Evolutionary conservation across 2,329 filamentous ascomycete genomes (phyloP).

Genomic region (Fusarium succisae): DNA sequence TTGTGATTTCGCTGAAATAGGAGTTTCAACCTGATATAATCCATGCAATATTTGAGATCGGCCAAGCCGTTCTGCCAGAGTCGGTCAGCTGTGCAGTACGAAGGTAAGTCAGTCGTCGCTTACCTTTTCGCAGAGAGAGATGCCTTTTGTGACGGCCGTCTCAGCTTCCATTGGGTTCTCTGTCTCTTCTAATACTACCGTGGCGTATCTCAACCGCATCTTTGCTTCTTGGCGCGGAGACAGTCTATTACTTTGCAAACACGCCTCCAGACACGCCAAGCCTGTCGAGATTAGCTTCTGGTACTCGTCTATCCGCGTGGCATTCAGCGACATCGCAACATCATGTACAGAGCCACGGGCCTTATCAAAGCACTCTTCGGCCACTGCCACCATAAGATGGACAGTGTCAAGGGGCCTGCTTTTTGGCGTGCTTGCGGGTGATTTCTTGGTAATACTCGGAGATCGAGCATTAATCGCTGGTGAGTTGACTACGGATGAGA

Average conservation of each 20-base stretch:
- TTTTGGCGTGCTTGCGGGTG: conserved; percentile 53
- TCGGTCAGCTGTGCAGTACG: conserved; percentile 40
- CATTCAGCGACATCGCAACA: conserved; percentile 50
- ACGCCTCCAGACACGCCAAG: conserved; percentile 76
- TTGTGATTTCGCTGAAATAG: conserved; percentile 76
- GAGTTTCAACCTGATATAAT: conserved; percentile 76
- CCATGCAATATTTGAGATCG: conserved; percentile 81
- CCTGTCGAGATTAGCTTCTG: conserved; percentile 77
- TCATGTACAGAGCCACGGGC: conserved; percentile 67
- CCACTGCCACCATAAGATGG: conserved; percentile 73
- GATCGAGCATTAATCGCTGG: conserved; percentile 53
- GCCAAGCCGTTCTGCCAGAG: conserved; percentile 49
- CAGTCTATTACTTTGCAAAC: conserved; percentile 68
- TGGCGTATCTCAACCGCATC: conserved; percentile 76
- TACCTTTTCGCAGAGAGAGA: conserved; percentile 74
- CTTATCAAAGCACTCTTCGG: conserved; percentile 78
- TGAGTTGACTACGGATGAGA: conserved; percentile 53
- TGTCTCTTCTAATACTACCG: conserved; percentile 77
- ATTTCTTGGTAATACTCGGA: conserved; percentile 53
- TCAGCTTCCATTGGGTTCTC: conserved; percentile 80
- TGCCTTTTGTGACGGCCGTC: conserved; percentile 75
- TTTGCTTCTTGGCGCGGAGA: conserved; percentile 74
- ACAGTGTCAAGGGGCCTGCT: conserved; percentile 59
- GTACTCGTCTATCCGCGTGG: conserved; percentile 68
- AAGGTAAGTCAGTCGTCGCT: conserved; percentile 24